Evolutionary conservation across 805 yeast genomes (phyloP).

Genomic region (Candida pseudoglaebosa): DNA sequence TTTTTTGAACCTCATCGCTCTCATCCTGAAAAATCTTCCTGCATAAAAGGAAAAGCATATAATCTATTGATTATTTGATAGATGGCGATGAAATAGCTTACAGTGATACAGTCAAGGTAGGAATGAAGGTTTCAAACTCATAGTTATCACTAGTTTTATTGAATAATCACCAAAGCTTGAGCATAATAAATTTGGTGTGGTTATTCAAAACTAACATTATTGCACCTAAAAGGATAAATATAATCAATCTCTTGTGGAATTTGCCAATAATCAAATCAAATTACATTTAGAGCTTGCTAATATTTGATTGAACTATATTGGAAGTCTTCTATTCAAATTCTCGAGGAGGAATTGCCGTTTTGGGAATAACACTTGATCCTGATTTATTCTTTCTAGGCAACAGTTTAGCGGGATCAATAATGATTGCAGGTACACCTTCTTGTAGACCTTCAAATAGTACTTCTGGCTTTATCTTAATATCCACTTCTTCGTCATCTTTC

Average conservation of each 20-base stretch:
- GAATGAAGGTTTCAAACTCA: too few species aligned
- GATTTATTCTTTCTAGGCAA: neutral
- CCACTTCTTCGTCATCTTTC: slow-evolving; percentile 8
- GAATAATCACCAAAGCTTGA: too few species aligned
- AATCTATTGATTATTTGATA: neutral
- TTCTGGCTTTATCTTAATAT: slow-evolving; percentile 29
- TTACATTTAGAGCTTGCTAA: too few species aligned
- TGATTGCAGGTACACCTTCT: slow-evolving; percentile 39
- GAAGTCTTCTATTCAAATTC: neutral
- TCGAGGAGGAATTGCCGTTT: slow-evolving; percentile 35
- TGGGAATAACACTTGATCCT: slow-evolving; percentile 18
- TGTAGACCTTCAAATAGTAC: slow-evolving; percentile 34
- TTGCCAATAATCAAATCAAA: too few species aligned
- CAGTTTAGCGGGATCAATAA: slow-evolving; percentile 27
- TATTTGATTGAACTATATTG: too few species aligned
- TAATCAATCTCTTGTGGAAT: too few species aligned
- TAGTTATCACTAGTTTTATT: too few species aligned
- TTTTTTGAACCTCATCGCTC: slow-evolving; percentile 6
- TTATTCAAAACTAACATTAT: too few species aligned
- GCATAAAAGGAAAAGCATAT: neutral
- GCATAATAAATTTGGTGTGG: too few species aligned
- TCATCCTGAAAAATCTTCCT: slow-evolving; percentile 2
- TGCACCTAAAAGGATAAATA: too few species aligned
- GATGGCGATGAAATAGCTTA: too few species aligned
- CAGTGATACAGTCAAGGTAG: neutral